A percentile compares a stretch with the other conserved stretches of the same genome.
phyloP scores from a whole-genome alignment of 352 stramenopile genomes.

The Phytopythium mirpurense region DNA sequence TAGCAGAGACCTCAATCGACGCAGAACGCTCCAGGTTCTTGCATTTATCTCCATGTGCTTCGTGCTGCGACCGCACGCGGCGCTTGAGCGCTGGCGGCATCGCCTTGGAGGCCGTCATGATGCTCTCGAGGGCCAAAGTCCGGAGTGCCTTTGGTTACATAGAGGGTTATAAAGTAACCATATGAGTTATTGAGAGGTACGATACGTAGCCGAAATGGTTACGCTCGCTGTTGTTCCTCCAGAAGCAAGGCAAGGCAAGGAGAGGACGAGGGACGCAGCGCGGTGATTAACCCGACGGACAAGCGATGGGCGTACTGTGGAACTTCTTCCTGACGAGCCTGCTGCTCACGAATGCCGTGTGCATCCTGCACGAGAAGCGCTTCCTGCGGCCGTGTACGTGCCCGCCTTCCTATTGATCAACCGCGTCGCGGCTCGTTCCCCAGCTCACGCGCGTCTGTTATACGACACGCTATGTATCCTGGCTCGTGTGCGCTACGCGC shows the following conservation, averaged over 20 bases:
- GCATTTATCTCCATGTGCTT: not conserved
- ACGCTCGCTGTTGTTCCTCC: no score
- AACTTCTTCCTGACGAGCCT: slow-evolving; percentile 86
- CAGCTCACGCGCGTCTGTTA: not conserved
- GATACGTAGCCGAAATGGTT: no score
- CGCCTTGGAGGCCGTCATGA: not conserved
- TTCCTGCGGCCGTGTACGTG: slow-evolving; percentile 79
- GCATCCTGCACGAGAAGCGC: slow-evolving; percentile 85
- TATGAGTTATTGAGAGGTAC: no score
- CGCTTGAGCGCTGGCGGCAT: slow-evolving; percentile 2
- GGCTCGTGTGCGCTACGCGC: not conserved
- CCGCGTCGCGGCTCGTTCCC: not conserved
- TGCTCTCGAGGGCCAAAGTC: no score
- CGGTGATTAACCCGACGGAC: not conserved
- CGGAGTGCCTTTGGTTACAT: no score
- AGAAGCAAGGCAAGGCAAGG: no score
- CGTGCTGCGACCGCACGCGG: not conserved
- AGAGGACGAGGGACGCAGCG: no score
- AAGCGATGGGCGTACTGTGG: slow-evolving; percentile 77
- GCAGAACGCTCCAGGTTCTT: not conserved
- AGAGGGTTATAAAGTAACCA: no score
- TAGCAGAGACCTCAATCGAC: slow-evolving; percentile 7
- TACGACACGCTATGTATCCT: not conserved
- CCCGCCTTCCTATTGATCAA: not conserved
- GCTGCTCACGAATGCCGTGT: slow-evolving; percentile 81